A percentile compares a stretch with the other conserved stretches of the same genome.
Evolutionary conservation across 768 basidiomycete genomes (phyloP).

Genomic region (Macrolepiota albuminosa): DNA sequence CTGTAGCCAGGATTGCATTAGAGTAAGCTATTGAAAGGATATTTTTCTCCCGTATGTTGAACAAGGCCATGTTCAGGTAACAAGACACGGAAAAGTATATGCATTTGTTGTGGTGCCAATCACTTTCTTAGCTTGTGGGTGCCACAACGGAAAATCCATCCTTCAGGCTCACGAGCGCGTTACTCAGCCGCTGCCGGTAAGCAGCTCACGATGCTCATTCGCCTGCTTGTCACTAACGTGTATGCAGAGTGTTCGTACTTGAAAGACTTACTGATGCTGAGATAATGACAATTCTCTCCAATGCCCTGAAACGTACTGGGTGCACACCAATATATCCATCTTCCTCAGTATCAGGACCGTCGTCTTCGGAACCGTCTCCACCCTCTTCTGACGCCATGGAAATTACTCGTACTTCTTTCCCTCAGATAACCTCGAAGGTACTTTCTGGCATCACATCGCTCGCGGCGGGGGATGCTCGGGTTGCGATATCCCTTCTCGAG

Average conservation of each 20-base stretch:
- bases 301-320: slow-evolving; percentile 36
- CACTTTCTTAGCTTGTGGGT: slow-evolving; percentile 55
- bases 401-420: slow-evolving; percentile 14
- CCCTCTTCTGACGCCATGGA: slow-evolving; percentile 17
- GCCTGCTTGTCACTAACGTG: not conserved
- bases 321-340: slow-evolving; percentile 2
- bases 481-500: slow-evolving; percentile 74
- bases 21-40: slow-evolving; percentile 38
- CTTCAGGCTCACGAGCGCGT: slow-evolving; percentile 71
- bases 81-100: slow-evolving; percentile 1
- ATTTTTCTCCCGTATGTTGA: slow-evolving; percentile 81
- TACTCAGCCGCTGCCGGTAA: slow-evolving; percentile 74
- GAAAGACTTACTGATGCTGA: slow-evolving; percentile 63
- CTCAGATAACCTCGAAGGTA: slow-evolving; percentile 44
- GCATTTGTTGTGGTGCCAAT: not conserved
- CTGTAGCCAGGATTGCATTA: not conserved
- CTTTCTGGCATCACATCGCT: slow-evolving; percentile 46
- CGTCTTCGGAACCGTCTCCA: slow-evolving; percentile 8
- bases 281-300: slow-evolving; percentile 50
- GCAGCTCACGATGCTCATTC: slow-evolving; percentile 15
- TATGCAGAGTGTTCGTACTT: slow-evolving; percentile 64
- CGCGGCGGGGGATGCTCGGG: slow-evolving; percentile 68
- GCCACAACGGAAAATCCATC: slow-evolving; percentile 91
- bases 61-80: slow-evolving; percentile 65
- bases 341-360: not conserved